Percentiles rank a stretch among this genome's conserved stretches.
These are phyloP conservation scores for Zymoseptoria crescenta DNA, from an alignment of 2,329 filamentous ascomycete genomes.

Conservation along the genomic window DNA sequence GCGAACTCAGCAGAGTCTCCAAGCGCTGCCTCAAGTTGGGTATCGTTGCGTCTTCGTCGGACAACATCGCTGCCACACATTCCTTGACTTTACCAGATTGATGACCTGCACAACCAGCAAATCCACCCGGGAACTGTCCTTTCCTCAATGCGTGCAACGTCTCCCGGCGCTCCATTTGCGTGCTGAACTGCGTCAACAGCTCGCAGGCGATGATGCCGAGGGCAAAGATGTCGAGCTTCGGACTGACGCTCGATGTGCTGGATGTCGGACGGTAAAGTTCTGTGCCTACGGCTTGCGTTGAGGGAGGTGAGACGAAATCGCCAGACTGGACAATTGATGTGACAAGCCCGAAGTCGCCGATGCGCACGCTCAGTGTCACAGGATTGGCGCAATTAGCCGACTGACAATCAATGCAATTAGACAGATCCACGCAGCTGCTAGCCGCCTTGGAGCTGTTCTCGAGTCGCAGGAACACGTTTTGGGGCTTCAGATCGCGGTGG, in stretches of 20 bases:
- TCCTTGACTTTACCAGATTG: slow-evolving; percentile 7
- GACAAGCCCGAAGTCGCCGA: slow-evolving; percentile 62
- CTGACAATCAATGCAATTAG: slow-evolving; percentile 41
- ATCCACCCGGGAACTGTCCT: slow-evolving; percentile 9
- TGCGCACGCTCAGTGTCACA: slow-evolving; percentile 41
- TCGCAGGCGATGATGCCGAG: slow-evolving; percentile 58
- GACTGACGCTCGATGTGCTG: slow-evolving; percentile 33
- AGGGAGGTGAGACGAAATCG: slow-evolving; percentile 3
- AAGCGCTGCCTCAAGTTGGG: not conserved
- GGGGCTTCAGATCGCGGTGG: slow-evolving; percentile 61
- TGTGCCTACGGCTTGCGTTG: slow-evolving; percentile 45
- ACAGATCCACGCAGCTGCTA: slow-evolving; percentile 39
- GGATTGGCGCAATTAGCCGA: slow-evolving; percentile 11
- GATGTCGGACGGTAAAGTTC: slow-evolving; percentile 53
- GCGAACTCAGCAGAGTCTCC: not conserved
- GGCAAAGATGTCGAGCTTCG: slow-evolving; percentile 53
- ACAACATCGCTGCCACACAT: slow-evolving; percentile 9
- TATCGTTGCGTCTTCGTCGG: slow-evolving; percentile 1
- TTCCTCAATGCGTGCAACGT: slow-evolving; percentile 28
- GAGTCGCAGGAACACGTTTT: slow-evolving; percentile 58
- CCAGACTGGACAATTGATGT: slow-evolving; percentile 42
- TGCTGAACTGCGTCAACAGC: slow-evolving; percentile 47
- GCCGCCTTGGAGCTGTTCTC: slow-evolving; percentile 23
- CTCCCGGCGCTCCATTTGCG: slow-evolving; percentile 35
- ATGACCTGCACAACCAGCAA: slow-evolving; percentile 7